Conservation (phyloP, 2,329 filamentous ascomycete genomes). For the Gnomoniopsis smithogilvyi region DNA sequence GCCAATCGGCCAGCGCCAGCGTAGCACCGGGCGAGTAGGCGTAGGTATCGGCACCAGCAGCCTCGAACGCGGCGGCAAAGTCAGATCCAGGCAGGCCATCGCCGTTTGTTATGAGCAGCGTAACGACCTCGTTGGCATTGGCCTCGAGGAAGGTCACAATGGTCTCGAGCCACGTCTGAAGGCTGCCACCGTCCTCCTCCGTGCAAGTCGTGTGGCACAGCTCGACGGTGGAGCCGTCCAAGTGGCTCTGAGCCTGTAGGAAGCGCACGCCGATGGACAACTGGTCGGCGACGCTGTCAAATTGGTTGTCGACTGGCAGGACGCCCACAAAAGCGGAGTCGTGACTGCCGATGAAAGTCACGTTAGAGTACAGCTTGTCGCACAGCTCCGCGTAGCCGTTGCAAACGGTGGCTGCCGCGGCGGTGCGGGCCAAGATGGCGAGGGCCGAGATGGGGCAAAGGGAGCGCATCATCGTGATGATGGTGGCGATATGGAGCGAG, state of each 20-base stretch:
- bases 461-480: not conserved
- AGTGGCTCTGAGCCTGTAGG: constrained; percentile 62
- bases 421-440: not conserved
- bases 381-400: constrained; percentile 59
- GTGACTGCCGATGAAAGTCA: constrained; percentile 62
- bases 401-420: constrained; percentile 34
- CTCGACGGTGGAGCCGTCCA: constrained; percentile 46
- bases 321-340: constrained; percentile 62
- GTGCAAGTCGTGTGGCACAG: constrained; percentile 64
- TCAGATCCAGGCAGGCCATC: constrained; percentile 53
- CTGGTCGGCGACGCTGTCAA: constrained; percentile 54
- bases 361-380: constrained; percentile 52
- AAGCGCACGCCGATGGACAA: constrained; percentile 61
- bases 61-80: constrained; percentile 51
- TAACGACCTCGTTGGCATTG: constrained; percentile 61
- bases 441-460: not conserved
- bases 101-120: constrained; percentile 60
- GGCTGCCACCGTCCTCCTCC: constrained; percentile 55
- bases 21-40: constrained; percentile 49
- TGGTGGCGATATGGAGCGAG: not conserved
- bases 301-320: constrained; percentile 55
- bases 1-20: constrained; percentile 54
- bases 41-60: constrained; percentile 54
- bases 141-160: constrained; percentile 58
- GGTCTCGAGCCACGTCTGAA: constrained; percentile 52